A percentile compares a stretch with the other conserved stretches of the same genome.
Evolutionary conservation across 2,329 filamentous ascomycete genomes (phyloP).

Genomic region (Colletotrichum caudatum): DNA sequence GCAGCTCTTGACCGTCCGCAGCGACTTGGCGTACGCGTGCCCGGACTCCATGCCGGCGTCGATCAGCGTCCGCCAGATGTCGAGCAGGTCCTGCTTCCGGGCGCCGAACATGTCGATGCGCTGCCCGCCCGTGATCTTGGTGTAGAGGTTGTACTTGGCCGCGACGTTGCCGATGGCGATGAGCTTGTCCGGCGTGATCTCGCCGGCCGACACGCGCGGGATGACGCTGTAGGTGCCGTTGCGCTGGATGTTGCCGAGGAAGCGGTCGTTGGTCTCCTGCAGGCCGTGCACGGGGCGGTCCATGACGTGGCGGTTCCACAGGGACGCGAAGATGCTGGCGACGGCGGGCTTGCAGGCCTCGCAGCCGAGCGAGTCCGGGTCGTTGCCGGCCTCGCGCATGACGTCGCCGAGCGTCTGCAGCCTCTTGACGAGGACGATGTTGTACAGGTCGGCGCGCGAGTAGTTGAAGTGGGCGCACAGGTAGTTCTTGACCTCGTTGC

Average conservation of each 20-base stretch:
- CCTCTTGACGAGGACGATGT: conserved; percentile 86
- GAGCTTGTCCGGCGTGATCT: conserved; percentile 88
- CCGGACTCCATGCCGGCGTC: conserved; percentile 91
- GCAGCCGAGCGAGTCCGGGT: conserved; percentile 80
- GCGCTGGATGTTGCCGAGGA: conserved; percentile 88
- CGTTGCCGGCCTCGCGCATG: conserved; percentile 82
- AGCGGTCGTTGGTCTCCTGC: conserved; percentile 92
- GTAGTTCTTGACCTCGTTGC: conserved; percentile 88
- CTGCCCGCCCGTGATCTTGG: conserved; percentile 92
- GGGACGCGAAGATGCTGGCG: conserved; percentile 81
- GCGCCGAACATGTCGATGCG: conserved; percentile 95
- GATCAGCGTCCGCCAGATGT: conserved; percentile 84
- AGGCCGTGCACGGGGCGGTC: conserved; percentile 77
- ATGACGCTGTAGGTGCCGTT: conserved; percentile 93
- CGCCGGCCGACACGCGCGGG: conserved; percentile 83
- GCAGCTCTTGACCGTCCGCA: conserved; percentile 91
- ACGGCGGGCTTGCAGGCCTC: conserved; percentile 89
- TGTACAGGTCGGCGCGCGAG: conserved; percentile 89
- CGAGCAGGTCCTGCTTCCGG: conserved; percentile 84
- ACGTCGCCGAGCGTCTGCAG: conserved; percentile 79
- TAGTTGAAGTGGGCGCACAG: conserved; percentile 87
- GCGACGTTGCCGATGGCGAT: conserved; percentile 87
- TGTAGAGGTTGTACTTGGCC: conserved; percentile 86
- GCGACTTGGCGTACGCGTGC: conserved; percentile 89
- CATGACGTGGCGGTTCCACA: conserved; percentile 89